Conservation (phyloP, 2,329 filamentous ascomycete genomes). For the Fusarium nodosum region DNA sequence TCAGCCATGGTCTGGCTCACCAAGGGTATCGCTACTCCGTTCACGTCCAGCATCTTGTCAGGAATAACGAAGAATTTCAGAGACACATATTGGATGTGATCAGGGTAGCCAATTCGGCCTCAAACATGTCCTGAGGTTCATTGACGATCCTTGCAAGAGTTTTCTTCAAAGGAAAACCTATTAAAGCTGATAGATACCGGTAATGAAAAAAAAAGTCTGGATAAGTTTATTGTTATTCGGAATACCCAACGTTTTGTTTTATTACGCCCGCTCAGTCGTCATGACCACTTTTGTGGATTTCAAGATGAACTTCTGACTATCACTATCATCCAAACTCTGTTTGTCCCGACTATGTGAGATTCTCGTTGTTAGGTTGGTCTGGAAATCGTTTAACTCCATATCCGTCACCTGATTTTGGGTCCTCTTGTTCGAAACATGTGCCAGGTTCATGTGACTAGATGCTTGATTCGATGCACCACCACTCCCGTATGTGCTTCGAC, state of each 20-base stretch:
- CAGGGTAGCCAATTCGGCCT: no score
- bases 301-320: constrained; percentile 45
- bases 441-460: constrained; percentile 13
- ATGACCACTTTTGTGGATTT: constrained; percentile 42
- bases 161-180: neutral
- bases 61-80: no score
- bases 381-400: constrained; percentile 22
- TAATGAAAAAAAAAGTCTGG: neutral
- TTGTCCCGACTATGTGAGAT: constrained; percentile 13
- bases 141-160: no score
- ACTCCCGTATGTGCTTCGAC: constrained; percentile 26
- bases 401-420: neutral
- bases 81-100: no score
- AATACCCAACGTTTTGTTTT: neutral
- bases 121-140: no score
- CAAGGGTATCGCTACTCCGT: neutral
- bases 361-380: neutral
- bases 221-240: no score
- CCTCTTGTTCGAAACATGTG: neutral
- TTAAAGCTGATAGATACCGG: neutral
- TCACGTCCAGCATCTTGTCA: neutral
- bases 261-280: neutral
- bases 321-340: constrained; percentile 39
- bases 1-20: no score
- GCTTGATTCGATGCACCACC: constrained; percentile 12